Conservation (phyloP, 306 rosid species). For the Fagus sylvatica region DNA sequence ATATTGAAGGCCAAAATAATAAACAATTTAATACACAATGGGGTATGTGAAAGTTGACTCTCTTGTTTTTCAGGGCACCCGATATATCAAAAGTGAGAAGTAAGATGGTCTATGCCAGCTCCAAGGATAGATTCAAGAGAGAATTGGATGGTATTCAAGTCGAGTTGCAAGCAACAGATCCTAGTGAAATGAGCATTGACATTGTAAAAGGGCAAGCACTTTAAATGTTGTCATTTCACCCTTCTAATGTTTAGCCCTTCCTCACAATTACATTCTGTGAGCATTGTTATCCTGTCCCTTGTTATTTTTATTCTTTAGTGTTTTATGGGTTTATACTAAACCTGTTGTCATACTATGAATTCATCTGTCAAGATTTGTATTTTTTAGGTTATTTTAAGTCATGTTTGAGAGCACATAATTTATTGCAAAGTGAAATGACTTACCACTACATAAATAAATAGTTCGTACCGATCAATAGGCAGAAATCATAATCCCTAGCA, state of each 20-base stretch:
- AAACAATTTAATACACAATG: not conserved
- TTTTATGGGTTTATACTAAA: constrained; percentile 22
- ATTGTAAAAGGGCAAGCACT: no score
- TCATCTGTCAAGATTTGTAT: constrained; percentile 4
- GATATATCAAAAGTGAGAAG: constrained; percentile 60
- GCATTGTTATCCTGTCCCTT: not conserved
- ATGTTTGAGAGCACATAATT: not conserved
- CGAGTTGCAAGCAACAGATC: no score
- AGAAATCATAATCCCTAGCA: no score
- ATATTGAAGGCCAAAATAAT: no score
- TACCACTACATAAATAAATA: no score
- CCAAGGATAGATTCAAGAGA: no score
- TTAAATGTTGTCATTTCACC: not conserved
- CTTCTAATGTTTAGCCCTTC: not conserved
- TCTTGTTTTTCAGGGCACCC: constrained; percentile 43
- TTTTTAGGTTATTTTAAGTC: not conserved
- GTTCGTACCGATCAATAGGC: no score
- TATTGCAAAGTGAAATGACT: not conserved
- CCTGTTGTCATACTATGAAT: constrained; percentile 23
- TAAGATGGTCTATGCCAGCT: no score
- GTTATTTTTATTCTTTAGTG: not conserved
- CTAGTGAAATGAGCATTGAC: no score
- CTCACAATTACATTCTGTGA: not conserved
- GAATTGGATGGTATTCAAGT: no score
- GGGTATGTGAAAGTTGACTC: no score